Evolutionary conservation across 192 early-diverging fungal genomes (phyloP).

Genomic region (Pilobolus umbonatus): DNA sequence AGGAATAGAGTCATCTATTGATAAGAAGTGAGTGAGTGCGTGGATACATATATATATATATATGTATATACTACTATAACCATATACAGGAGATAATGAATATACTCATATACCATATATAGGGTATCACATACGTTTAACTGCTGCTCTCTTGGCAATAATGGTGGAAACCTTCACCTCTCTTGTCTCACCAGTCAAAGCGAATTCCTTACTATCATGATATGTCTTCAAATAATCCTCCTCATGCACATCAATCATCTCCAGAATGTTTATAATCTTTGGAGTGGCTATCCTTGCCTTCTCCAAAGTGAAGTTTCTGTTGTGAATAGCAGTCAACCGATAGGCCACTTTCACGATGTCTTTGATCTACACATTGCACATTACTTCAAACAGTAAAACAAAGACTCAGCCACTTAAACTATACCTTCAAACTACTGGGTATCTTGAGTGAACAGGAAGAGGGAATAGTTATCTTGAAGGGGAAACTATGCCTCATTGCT

Average conservation of each 20-base stretch:
- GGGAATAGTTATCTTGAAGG: constrained; percentile 3
- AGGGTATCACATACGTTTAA: constrained; percentile 1
- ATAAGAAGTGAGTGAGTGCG: too few relatives aligned
- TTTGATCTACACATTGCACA: constrained; percentile 2
- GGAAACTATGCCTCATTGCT: constrained; percentile 4
- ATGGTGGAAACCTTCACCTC: not conserved
- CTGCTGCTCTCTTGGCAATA: constrained; percentile 10
- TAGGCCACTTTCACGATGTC: not conserved
- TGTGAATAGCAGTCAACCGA: not conserved
- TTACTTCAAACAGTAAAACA: too few relatives aligned
- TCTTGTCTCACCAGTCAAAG: not conserved
- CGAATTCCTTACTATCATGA: not conserved
- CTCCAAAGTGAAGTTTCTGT: not conserved
- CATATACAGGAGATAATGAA: too few relatives aligned
- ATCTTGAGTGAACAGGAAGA: not conserved
- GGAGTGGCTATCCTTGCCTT: not conserved
- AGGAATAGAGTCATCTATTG: constrained; percentile 4
- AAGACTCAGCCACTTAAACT: too few relatives aligned
- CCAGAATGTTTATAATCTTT: not conserved
- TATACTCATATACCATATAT: too few relatives aligned
- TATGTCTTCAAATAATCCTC: not conserved
- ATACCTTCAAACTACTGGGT: constrained; percentile 10
- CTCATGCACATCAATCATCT: not conserved
- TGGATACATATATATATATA: too few relatives aligned
- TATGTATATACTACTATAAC: too few relatives aligned